These are phyloP conservation scores for Xylaria grammica DNA, from an alignment of 495 filamentous ascomycete species.

Conservation along the genomic window DNA sequence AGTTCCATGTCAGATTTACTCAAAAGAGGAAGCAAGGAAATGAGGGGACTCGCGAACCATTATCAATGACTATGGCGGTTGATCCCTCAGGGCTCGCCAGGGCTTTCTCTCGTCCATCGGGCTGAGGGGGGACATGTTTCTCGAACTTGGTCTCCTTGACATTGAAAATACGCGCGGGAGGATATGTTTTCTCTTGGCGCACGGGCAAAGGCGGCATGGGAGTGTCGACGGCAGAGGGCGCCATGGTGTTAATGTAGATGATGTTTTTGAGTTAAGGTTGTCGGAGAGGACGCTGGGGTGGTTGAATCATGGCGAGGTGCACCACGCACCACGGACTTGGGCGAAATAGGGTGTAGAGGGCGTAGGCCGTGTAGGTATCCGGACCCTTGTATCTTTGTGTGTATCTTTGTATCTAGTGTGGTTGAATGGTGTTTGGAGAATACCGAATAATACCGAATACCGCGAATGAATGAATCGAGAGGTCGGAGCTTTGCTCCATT, in stretches of 20 bases:
- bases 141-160: constrained; percentile 81
- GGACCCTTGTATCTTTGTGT: too few species aligned
- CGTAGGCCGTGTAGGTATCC: too few species aligned
- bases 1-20: constrained; percentile 24
- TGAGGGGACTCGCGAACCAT: constrained; percentile 69
- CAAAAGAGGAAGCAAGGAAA: not conserved
- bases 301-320: constrained; percentile 13
- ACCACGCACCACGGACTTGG: not conserved
- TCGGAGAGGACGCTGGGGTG: not conserved
- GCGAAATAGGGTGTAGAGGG: too few species aligned
- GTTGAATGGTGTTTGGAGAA: not conserved
- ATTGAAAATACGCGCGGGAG: constrained; percentile 50
- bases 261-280: constrained; percentile 2
- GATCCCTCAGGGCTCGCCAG: constrained; percentile 49
- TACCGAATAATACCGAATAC: too few species aligned
- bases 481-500: not conserved
- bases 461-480: not conserved
- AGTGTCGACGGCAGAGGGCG: constrained; percentile 49
- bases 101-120: constrained; percentile 70
- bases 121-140: constrained; percentile 68
- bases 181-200: constrained; percentile 46
- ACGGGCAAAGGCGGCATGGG: constrained; percentile 34
- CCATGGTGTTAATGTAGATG: constrained; percentile 37
- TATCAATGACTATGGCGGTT: constrained; percentile 94
- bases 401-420: too few species aligned